phyloP scores from a whole-genome alignment of 208 protist genomes.

The Leishmania lainsoni region DNA sequence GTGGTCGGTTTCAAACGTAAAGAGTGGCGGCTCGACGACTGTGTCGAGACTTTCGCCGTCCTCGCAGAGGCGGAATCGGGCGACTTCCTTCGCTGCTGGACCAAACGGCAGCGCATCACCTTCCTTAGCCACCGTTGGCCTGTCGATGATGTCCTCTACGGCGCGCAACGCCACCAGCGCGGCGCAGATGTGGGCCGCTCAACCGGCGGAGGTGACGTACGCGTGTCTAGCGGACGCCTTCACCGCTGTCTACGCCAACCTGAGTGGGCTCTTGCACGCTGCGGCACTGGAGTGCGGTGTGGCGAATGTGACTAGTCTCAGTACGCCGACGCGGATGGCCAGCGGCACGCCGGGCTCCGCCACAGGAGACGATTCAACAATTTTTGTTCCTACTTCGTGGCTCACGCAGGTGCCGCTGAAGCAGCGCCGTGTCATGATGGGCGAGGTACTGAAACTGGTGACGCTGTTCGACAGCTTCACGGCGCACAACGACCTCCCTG shows the following conservation, averaged over 20 bases:
- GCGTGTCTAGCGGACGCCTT: slow-evolving; percentile 56
- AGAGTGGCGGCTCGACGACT: slow-evolving; percentile 1
- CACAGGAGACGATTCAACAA: slow-evolving; percentile 1
- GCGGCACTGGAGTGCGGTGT: slow-evolving; percentile 42
- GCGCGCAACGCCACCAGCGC: background rate
- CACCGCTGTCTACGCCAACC: slow-evolving; percentile 36
- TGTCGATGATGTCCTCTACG: background rate
- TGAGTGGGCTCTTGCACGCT: slow-evolving; percentile 32
- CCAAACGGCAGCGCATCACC: background rate
- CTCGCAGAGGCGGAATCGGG: background rate
- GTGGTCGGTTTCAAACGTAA: slow-evolving; percentile 21
- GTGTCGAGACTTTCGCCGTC: background rate
- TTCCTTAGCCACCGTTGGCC: background rate
- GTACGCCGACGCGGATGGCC: background rate
- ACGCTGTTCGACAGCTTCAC: slow-evolving; percentile 73
- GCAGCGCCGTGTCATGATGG: slow-evolving; percentile 48
- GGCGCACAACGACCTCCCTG: slow-evolving; percentile 72
- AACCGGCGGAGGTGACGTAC: slow-evolving; percentile 31
- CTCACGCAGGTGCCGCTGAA: slow-evolving; percentile 45
- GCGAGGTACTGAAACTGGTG: slow-evolving; percentile 59
- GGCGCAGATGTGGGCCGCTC: slow-evolving; percentile 39
- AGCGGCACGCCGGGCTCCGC: background rate
- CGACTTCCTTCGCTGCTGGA: background rate
- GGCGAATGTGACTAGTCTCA: slow-evolving; percentile 14
- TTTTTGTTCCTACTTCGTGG: slow-evolving; percentile 37